These are phyloP conservation scores for Earliella scabrosa DNA, from an alignment of 1,284 basidiomycete species.

Conservation along the genomic window DNA sequence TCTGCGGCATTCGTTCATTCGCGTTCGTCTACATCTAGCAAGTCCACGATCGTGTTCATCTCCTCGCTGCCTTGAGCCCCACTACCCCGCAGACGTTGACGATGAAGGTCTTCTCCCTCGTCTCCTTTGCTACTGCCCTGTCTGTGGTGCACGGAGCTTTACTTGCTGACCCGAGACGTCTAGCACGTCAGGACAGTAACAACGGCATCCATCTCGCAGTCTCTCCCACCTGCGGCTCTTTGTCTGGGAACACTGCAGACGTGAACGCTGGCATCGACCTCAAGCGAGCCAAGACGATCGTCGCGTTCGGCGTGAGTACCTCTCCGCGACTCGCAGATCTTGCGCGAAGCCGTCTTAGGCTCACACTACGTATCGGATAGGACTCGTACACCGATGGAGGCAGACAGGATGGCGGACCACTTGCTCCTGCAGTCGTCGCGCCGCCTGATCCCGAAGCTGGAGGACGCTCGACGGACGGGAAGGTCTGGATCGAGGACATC, in stretches of 20 bases:
- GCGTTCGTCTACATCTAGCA: too few species aligned
- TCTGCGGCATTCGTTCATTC: too few species aligned
- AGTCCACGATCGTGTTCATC: too few species aligned
- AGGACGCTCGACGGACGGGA: slow-evolving; percentile 40
- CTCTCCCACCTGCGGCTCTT: slow-evolving; percentile 37
- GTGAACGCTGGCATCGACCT: slow-evolving; percentile 42
- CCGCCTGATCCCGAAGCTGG: slow-evolving; percentile 37
- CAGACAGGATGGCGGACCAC: slow-evolving; percentile 35
- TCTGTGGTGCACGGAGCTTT: too few species aligned
- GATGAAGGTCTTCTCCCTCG: too few species aligned
- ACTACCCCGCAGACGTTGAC: too few species aligned
- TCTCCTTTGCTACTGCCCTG: too few species aligned
- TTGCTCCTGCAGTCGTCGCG: slow-evolving; percentile 35
- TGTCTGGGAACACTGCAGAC: slow-evolving; percentile 38
- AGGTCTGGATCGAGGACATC: slow-evolving; percentile 40
- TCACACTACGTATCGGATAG: slow-evolving; percentile 12
- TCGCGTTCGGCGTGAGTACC: slow-evolving; percentile 42
- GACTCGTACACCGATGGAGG: slow-evolving; percentile 42
- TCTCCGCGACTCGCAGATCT: too few species aligned
- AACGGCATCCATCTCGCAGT: slow-evolving; percentile 41
- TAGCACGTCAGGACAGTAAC: too few species aligned
- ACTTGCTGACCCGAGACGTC: too few species aligned
- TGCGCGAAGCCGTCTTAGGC: too few species aligned
- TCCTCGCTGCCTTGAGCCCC: too few species aligned
- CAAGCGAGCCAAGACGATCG: slow-evolving; percentile 39